Evolutionary conservation across 2,329 filamentous ascomycete genomes (phyloP).

Genomic region (Cytospora mali): DNA sequence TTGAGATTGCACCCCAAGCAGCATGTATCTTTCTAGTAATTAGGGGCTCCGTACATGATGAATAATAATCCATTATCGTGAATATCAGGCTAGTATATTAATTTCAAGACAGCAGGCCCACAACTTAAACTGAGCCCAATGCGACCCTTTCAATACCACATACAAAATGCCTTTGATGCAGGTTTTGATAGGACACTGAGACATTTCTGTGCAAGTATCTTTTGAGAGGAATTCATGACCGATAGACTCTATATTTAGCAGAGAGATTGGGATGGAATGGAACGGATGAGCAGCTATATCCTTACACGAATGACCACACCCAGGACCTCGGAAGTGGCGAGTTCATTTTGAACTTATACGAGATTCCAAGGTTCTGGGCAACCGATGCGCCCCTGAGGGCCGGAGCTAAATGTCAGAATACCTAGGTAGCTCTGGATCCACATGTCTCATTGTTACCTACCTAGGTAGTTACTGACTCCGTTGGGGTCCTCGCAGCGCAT

Average conservation of each 20-base stretch:
- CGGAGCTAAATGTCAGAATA: background rate
- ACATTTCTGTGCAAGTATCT: background rate
- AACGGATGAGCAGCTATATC: background rate
- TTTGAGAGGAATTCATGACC: background rate
- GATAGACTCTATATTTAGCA: no score
- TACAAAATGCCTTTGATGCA: background rate
- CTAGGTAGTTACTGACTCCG: background rate
- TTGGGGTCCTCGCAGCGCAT: background rate
- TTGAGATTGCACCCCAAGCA: background rate
- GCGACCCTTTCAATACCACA: background rate
- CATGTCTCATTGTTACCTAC: background rate
- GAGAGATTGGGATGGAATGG: no score
- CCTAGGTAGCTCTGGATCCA: background rate
- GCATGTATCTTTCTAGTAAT: background rate
- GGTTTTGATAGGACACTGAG: background rate
- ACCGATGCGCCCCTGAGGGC: background rate
- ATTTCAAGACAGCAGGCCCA: background rate
- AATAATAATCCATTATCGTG: no score
- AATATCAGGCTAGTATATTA: no score
- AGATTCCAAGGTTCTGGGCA: background rate
- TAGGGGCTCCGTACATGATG: no score
- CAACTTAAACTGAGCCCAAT: background rate
- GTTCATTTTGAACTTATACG: background rate
- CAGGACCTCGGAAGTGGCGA: no score
- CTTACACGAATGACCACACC: background rate